Base-by-base conservation (phyloP, 2,329 filamentous ascomycete species). In the Mycosphaerella arachidis region DNA sequence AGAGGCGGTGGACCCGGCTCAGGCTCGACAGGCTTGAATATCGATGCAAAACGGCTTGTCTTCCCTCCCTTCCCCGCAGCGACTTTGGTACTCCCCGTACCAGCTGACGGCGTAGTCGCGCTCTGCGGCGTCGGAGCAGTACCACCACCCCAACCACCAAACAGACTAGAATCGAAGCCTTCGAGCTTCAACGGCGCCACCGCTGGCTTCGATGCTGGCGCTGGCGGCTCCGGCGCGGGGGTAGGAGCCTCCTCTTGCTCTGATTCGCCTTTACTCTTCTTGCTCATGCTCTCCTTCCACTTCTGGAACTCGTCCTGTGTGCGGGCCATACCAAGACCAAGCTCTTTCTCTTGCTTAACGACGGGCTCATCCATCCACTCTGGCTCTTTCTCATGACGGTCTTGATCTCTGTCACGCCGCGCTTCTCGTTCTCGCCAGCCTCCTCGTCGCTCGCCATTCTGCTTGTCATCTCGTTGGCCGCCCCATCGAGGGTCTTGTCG, bases 271-370 rank as follows among this genome's bases (percentile, higher is more conserved):
- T 68, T 67, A 51, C 76, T 80, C 68, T 80, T 80, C 59, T 81
- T 68, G 74, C 90, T 93, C 91, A 95, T 95, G 64, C 83, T 84
- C 68, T 95, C 91, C 82, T 96, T 96, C 86, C 93, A 97, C 67
- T 90, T 90, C 76, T 95, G 88, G 74, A 97, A 95, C 66, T 97
- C 92, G 71, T 95, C 92, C 69, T 91, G 88, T 0, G 92, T 96
- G 68, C 91, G 89, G 5, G 72, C 68, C 62, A 66, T 67, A 30
- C 64, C 63, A 53, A 68, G 58, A 31, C 66, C 59, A 33, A 70
- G 52, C 48, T 83, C 78, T 68, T 88, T 85, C 55, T 90, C 88
- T 60, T 88, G 87, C 48, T 80, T 82, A 16, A 86, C 87, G 83
- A 68, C 61, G 4, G 65, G 65, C 1, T 73, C 70, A 71, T 95